phyloP scores from a whole-genome alignment of 2,329 filamentous ascomycete species.

The Talaromyces sp. region DNA sequence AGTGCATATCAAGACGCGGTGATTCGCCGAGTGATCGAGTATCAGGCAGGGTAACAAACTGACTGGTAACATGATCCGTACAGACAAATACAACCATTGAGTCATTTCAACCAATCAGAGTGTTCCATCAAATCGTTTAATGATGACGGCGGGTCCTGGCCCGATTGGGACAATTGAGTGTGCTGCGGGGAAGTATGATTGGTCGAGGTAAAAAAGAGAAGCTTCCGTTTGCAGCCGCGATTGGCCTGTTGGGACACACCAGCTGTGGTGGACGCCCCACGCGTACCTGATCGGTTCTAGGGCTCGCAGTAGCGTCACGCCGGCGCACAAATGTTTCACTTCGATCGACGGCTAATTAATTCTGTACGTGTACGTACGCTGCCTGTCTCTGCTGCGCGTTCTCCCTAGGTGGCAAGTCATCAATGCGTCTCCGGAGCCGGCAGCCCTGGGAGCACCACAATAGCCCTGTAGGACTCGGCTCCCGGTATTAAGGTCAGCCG shows the following conservation, averaged over 20 bases:
- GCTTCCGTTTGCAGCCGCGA: slow-evolving; percentile 16
- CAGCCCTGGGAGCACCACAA: background rate
- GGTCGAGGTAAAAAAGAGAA: background rate
- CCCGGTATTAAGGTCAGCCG: background rate
- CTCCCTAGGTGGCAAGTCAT: background rate
- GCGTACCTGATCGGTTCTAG: background rate
- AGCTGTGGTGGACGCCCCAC: background rate
- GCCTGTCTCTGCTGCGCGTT: no score
- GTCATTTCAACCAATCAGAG: background rate
- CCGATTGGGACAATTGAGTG: background rate
- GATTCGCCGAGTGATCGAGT: background rate
- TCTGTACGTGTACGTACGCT: background rate
- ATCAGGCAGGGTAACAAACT: background rate
- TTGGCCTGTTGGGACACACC: background rate
- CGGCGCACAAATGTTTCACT: slow-evolving; percentile 7
- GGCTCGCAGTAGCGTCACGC: background rate
- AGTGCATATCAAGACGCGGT: background rate
- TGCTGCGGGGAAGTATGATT: background rate
- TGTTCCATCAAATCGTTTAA: no score
- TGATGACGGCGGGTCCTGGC: background rate
- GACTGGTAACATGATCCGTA: background rate
- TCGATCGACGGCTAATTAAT: slow-evolving; percentile 13
- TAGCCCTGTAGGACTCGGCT: background rate
- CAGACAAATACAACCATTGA: background rate
- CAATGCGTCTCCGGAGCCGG: no score